Conservation (phyloP, 1,139 yeast species). For the Scheffersomyces illinoinensis region DNA sequence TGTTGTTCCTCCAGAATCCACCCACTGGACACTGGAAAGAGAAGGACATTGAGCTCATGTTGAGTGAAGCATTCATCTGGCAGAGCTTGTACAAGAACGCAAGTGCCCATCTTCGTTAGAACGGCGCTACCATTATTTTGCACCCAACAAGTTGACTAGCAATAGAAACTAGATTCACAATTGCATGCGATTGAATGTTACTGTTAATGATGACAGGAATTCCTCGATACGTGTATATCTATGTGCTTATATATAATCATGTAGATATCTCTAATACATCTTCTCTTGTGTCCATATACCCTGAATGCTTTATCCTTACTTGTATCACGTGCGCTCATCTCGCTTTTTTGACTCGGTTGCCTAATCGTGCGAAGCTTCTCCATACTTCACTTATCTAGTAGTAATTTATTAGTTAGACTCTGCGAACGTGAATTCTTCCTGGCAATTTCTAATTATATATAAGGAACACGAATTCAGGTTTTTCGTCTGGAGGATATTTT, state of each 20-base stretch:
- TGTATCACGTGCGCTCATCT: background rate
- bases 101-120: slow-evolving; percentile 61
- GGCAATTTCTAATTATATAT: background rate
- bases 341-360: background rate
- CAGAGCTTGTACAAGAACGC: slow-evolving; percentile 90
- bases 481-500: background rate
- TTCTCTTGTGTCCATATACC: background rate
- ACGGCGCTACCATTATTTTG: background rate
- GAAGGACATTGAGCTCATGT: slow-evolving; percentile 83
- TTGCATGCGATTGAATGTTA: background rate
- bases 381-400: background rate
- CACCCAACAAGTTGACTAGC: background rate
- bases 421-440: background rate
- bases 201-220: background rate
- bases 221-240: background rate
- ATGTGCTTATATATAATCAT: background rate
- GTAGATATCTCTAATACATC: background rate
- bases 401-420: background rate
- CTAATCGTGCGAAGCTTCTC: background rate
- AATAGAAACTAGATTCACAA: background rate
- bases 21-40: slow-evolving; percentile 88
- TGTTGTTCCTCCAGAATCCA: slow-evolving; percentile 83
- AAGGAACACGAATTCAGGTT: background rate
- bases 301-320: background rate
- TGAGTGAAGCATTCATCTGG: slow-evolving; percentile 97